These are phyloP conservation scores for Acanthamoeba healyi DNA, from an alignment of 208 protist species.

Conservation along the genomic window DNA sequence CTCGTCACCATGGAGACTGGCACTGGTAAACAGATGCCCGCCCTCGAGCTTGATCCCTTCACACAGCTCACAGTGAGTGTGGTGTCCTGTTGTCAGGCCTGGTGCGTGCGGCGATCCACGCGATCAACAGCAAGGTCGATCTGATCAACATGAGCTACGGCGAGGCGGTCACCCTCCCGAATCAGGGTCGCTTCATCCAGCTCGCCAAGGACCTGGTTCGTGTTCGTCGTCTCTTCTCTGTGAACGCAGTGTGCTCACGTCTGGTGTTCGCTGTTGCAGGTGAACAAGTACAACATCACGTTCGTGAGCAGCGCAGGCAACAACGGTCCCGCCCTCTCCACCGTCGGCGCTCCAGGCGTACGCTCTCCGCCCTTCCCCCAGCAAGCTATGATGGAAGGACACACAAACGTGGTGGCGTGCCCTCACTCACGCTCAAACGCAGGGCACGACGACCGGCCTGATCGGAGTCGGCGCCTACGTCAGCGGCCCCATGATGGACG, in stretches of 20 bases:
- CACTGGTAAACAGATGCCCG: no score
- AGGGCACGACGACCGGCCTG: constrained; percentile 73
- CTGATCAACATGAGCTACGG: constrained; percentile 90
- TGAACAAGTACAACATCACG: constrained; percentile 84
- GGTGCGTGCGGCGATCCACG: constrained; percentile 80
- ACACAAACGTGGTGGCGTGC: not conserved
- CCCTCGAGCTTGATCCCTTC: no score
- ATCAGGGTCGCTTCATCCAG: constrained; percentile 82
- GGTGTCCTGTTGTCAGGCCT: no score
- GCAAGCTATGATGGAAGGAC: not conserved
- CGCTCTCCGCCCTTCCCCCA: not conserved
- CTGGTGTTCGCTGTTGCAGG: constrained; percentile 30
- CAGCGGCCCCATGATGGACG: constrained; percentile 63
- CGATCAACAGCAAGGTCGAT: constrained; percentile 76
- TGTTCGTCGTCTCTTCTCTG: not conserved
- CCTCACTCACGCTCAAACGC: not conserved
- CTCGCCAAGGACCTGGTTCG: constrained; percentile 69
- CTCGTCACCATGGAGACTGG: constrained; percentile 83
- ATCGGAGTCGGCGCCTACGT: constrained; percentile 87
- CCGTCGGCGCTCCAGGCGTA: constrained; percentile 82
- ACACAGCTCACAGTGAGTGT: no score
- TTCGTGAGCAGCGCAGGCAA: constrained; percentile 88
- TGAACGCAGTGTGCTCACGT: not conserved
- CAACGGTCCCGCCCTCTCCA: constrained; percentile 85
- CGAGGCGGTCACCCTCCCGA: constrained; percentile 76